Conservation (phyloP, 345 rosid genomes). For the Cardamine chenopodiifolia region DNA sequence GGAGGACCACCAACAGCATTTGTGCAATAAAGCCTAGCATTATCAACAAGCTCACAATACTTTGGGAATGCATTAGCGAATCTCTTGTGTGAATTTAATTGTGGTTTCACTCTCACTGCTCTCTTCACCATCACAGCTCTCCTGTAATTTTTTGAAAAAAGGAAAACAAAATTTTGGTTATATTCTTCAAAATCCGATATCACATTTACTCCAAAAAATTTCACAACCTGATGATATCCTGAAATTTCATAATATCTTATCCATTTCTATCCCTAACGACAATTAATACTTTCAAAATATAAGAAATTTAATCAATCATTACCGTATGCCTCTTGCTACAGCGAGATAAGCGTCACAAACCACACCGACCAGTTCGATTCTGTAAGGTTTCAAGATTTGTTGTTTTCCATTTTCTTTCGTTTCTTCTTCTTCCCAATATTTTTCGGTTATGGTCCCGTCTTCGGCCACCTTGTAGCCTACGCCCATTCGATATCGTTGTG, state of each 20-base stretch:
- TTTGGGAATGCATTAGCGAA: slow-evolving; percentile 79
- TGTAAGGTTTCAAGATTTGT: slow-evolving; percentile 61
- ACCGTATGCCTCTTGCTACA: slow-evolving; percentile 87
- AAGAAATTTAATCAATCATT: background rate
- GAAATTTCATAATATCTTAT: no score
- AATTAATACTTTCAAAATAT: no score
- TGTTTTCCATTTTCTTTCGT: slow-evolving; percentile 28
- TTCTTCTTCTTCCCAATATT: slow-evolving; percentile 76
- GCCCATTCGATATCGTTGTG: slow-evolving; percentile 75
- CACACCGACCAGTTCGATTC: slow-evolving; percentile 84
- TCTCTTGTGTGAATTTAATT: slow-evolving; percentile 79
- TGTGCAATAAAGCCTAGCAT: slow-evolving; percentile 82
- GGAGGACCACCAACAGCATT: slow-evolving; percentile 76
- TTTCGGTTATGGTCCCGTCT: slow-evolving; percentile 66
- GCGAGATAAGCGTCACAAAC: slow-evolving; percentile 93
- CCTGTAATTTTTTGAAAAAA: slow-evolving; percentile 10
- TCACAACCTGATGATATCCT: no score
- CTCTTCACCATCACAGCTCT: slow-evolving; percentile 79
- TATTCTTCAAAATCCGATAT: no score
- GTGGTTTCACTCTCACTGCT: slow-evolving; percentile 87
- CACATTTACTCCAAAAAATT: no score
- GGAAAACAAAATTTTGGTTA: background rate
- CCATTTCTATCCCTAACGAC: no score
- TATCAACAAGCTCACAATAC: slow-evolving; percentile 74
- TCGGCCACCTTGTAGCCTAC: slow-evolving; percentile 65